These are phyloP conservation scores for Diddensiella santjacobensis DNA, from an alignment of 805 yeast genomes.

Conservation along the genomic window DNA sequence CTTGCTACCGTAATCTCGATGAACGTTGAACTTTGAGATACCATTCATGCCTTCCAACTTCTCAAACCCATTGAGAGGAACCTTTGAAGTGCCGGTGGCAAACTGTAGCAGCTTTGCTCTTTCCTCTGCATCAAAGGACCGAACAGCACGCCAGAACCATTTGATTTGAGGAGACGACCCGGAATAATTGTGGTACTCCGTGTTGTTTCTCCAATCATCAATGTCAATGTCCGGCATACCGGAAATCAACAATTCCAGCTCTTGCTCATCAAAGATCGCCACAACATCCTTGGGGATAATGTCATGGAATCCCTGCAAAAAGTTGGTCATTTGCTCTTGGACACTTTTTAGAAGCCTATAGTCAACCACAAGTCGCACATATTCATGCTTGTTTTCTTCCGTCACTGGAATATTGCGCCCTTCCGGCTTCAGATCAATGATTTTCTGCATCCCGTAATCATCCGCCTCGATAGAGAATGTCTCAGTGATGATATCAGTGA, in stretches of 20 bases:
- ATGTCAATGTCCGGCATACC: slow-evolving; percentile 97
- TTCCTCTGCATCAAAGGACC: slow-evolving; percentile 90
- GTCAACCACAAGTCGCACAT: slow-evolving; percentile 81
- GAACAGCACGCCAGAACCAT: slow-evolving; percentile 98
- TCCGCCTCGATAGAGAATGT: slow-evolving; percentile 91
- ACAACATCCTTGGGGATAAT: slow-evolving; percentile 80
- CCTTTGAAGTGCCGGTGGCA: slow-evolving; percentile 96
- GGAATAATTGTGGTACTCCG: slow-evolving; percentile 74
- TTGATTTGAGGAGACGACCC: slow-evolving; percentile 81
- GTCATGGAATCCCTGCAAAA: slow-evolving; percentile 83
- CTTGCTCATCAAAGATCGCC: slow-evolving; percentile 91
- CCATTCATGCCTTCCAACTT: slow-evolving; percentile 87
- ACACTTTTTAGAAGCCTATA: slow-evolving; percentile 81
- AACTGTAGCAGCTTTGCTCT: slow-evolving; percentile 91
- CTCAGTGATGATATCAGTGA: slow-evolving; percentile 91
- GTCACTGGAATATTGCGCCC: slow-evolving; percentile 86
- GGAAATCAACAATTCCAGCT: slow-evolving; percentile 82
- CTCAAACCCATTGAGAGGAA: slow-evolving; percentile 90
- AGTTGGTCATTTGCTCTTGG: slow-evolving; percentile 79
- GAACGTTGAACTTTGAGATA: slow-evolving; percentile 79
- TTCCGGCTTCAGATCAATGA: slow-evolving; percentile 73
- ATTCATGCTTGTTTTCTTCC: slow-evolving; percentile 85
- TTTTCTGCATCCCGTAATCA: slow-evolving; percentile 86
- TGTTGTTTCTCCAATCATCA: slow-evolving; percentile 90
- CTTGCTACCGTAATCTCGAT: slow-evolving; percentile 78